Percentiles rank a stretch among this genome's conserved stretches.
phyloP scores from a whole-genome alignment of 2,329 filamentous ascomycete genomes.

The Zasmidium citrigriseum region DNA sequence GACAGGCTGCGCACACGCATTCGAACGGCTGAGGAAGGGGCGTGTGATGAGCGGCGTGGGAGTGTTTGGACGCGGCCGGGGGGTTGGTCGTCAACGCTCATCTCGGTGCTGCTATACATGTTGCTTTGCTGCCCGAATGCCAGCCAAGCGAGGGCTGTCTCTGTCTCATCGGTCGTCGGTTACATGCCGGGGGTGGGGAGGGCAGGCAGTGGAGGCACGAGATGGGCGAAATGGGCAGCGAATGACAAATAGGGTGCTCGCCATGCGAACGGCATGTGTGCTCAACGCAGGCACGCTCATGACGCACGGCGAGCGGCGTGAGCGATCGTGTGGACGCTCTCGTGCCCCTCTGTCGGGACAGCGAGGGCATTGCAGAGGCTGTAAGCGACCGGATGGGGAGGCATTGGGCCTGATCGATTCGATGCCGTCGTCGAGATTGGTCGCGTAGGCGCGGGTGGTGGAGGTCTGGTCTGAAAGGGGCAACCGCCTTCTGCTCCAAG shows the following conservation, averaged over 20 bases:
- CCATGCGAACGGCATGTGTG: conserved; percentile 25
- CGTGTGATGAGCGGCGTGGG: background rate
- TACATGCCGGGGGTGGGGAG: conserved; percentile 13
- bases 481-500: conserved; percentile 6
- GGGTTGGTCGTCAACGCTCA: conserved; percentile 8
- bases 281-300: conserved; percentile 14
- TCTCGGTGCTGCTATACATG: conserved; percentile 15
- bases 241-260: conserved; percentile 22
- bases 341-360: conserved; percentile 1
- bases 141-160: conserved; percentile 4
- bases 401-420: conserved; percentile 4
- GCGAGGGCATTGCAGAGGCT: conserved; percentile 2
- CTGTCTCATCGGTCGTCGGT: conserved; percentile 9
- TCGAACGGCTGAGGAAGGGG: conserved; percentile 6
- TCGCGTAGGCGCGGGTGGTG: conserved; percentile 8
- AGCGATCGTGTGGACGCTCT: conserved; percentile 2
- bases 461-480: background rate
- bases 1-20: background rate
- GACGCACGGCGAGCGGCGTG: conserved; percentile 12
- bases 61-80: background rate
- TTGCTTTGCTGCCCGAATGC: conserved; percentile 15
- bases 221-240: conserved; percentile 6
- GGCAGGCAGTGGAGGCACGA: conserved; percentile 7
- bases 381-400: conserved; percentile 3
- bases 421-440: conserved; percentile 8